Evolutionary conservation across 257 asterid genomes (phyloP).

Genomic region (Jacaranda mimosifolia): DNA sequence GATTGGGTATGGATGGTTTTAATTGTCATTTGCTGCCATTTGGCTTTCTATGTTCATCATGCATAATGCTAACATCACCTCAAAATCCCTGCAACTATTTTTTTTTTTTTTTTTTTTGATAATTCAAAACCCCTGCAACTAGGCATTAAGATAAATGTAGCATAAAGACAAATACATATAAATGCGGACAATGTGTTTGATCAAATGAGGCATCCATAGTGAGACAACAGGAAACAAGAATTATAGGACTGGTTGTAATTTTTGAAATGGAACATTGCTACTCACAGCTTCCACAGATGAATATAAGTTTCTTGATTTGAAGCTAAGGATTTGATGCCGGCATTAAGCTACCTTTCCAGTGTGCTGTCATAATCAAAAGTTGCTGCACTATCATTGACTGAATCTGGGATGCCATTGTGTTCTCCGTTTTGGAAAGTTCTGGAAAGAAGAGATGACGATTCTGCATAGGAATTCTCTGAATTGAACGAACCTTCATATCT

Average conservation of each 20-base stretch:
- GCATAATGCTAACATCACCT: not conserved
- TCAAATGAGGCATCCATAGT: conserved; percentile 3
- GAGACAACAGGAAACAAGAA: not conserved
- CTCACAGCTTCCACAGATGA: not conserved
- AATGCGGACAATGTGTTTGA: not conserved
- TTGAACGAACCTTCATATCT: not conserved
- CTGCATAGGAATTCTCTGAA: not conserved
- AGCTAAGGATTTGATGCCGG: not conserved
- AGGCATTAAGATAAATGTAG: not conserved
- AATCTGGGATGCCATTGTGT: not conserved
- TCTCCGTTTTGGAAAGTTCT: not conserved
- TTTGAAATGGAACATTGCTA: not conserved
- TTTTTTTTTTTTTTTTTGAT: no score
- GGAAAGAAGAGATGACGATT: not conserved
- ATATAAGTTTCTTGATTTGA: not conserved
- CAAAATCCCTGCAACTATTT: not conserved
- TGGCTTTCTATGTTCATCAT: not conserved
- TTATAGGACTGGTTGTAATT: not conserved
- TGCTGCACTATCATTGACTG: not conserved
- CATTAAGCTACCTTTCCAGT: not conserved
- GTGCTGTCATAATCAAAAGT: conserved; percentile 10
- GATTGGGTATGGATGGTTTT: no score
- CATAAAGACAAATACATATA: not conserved
- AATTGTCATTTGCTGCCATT: no score
- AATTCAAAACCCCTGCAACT: not conserved